Percentiles rank a stretch among this genome's conserved stretches.
Evolutionary conservation across 495 filamentous ascomycete genomes (phyloP).

Genomic region (Talaromyces proteolyticus): DNA sequence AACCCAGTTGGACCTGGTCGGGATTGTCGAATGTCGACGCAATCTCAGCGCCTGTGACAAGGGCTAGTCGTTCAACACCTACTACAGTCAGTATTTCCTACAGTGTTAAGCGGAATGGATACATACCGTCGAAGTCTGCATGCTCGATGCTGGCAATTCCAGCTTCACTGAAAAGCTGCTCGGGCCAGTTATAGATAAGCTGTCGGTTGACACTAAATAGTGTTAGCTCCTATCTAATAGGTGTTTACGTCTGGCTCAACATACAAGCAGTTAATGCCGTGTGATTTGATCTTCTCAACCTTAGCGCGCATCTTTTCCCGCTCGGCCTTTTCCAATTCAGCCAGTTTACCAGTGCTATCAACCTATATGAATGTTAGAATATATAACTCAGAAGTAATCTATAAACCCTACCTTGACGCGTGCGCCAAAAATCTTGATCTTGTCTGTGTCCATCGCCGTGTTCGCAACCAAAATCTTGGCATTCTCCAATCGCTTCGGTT

Average conservation of each 20-base stretch:
- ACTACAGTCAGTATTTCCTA: not conserved
- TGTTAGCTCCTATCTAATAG: not conserved
- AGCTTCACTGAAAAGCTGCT: slow-evolving; percentile 96
- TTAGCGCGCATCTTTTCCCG: slow-evolving; percentile 99
- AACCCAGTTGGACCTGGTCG: slow-evolving; percentile 90
- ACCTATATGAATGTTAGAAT: slow-evolving; percentile 9
- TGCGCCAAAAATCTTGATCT: slow-evolving; percentile 98
- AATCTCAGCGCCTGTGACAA: slow-evolving; percentile 96
- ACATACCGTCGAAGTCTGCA: slow-evolving; percentile 85
- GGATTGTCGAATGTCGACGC: slow-evolving; percentile 97
- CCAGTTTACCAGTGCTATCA: slow-evolving; percentile 89
- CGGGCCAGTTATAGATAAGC: slow-evolving; percentile 99
- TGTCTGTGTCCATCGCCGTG: slow-evolving; percentile 98
- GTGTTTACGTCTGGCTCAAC: too few relatives aligned
- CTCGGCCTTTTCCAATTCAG: slow-evolving; percentile 95
- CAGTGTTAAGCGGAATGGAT: not conserved
- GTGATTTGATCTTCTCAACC: slow-evolving; percentile 97
- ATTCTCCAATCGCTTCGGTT: slow-evolving; percentile 94
- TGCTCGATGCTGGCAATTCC: slow-evolving; percentile 99
- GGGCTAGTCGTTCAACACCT: slow-evolving; percentile 78
- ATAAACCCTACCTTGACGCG: slow-evolving; percentile 66
- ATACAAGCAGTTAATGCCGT: slow-evolving; percentile 95
- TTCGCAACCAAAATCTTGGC: slow-evolving; percentile 97
- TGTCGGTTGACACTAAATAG: slow-evolving; percentile 73
- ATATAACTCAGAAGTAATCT: slow-evolving; percentile 21